Evolutionary conservation across 345 rosid genomes (phyloP), one percentile per base, ranked within the genome.

Genomic region (Geranium rotundifolium): DNA sequence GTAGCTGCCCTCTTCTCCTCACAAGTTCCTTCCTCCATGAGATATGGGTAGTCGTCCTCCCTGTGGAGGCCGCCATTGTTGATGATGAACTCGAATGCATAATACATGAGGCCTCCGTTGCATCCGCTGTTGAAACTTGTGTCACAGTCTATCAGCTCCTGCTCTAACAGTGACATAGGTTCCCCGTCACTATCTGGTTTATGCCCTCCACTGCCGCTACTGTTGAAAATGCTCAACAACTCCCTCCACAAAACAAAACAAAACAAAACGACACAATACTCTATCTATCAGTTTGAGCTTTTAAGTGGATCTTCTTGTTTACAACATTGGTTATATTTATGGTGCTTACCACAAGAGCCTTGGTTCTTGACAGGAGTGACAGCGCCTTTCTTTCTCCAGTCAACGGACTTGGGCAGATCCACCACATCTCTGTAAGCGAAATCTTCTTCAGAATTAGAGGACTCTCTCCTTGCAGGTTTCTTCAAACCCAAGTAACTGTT

Each of bases 311-410:
- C n/a, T n/a, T n/a, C n/a, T n/a, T n/a, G n/a, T n/a, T n/a, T n/a
- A n/a, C n/a, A n/a, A n/a, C n/a, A n/a, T 31, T 31, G 37, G 7
- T 31, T 2, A 2, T 31, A 4, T 6, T 41, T 41, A 4, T 41
- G 50, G 50, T 56, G 23, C 81, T 68, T 84, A 81, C 95, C 88
- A 55, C 96, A 88, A 2, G 76, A 73, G 59, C 96, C 96, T 75
- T 86, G 97, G 78, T 86, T 84, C 79, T 91, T 91, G 60, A 91
- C 76, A 1, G 80, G 64, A 49, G 91, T 72, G 16, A 88, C 89
- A 12, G 87, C 93, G 2, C 95, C 89, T 70, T 84, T 79, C 68
- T 74, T 77, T 63, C 97, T 88, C 97, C 97, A 91, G 59, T 88
- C 97, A 5, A 88, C 77, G 0, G 91, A 76, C 71, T 79, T 72